Percentiles rank a stretch among this genome's conserved stretches.
phyloP scores from a whole-genome alignment of 805 yeast species.

The Saccharomycopsis capsularis region DNA sequence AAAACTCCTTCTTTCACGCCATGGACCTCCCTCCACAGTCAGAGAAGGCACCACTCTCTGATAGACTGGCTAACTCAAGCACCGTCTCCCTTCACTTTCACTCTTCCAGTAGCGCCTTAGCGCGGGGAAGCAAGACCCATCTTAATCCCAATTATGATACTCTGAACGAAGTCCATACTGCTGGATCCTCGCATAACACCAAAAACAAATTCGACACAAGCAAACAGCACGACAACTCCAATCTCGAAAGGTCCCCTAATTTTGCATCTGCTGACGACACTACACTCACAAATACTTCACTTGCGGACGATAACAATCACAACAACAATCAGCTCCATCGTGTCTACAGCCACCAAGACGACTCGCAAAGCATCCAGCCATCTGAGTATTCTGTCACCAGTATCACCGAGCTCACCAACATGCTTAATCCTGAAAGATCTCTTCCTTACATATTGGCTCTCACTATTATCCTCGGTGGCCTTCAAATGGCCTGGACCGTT shows the following conservation, averaged over 20 bases:
- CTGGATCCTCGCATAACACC: neutral
- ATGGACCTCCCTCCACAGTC: too few relatives aligned
- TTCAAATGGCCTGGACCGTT: slow-evolving; percentile 59
- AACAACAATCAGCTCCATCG: too few relatives aligned
- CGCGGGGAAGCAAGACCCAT: neutral
- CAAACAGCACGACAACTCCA: neutral
- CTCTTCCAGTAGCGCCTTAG: neutral
- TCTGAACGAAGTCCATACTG: neutral
- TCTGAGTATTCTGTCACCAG: neutral
- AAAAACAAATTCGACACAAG: neutral
- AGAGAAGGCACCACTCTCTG: neutral
- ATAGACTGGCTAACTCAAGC: neutral
- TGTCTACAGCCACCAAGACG: neutral
- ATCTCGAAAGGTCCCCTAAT: neutral
- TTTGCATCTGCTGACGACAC: neutral
- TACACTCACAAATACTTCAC: neutral
- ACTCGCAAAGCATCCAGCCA: neutral
- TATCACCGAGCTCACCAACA: slow-evolving; percentile 4
- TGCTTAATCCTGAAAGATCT: slow-evolving; percentile 40
- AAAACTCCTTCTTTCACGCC: too few relatives aligned
- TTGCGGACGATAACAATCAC: neutral
- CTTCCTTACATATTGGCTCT: slow-evolving; percentile 37
- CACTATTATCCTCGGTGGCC: slow-evolving; percentile 47
- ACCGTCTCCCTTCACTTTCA: neutral
- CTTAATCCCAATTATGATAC: neutral